Conservation (phyloP, 768 basidiomycete species). For the Dentipellis fragilis region DNA sequence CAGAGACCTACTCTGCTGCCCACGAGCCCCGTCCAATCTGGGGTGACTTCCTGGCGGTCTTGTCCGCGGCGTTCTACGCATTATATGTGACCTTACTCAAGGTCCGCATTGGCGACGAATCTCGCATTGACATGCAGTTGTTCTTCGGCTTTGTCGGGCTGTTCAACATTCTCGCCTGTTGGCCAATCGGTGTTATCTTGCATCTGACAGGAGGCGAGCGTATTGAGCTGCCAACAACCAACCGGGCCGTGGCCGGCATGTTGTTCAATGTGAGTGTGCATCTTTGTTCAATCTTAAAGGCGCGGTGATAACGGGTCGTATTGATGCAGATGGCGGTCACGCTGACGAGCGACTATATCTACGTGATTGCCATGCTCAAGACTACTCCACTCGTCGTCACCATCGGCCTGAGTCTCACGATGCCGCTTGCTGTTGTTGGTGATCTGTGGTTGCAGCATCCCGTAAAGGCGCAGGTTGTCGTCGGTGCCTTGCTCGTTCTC, state of each 20-base stretch:
- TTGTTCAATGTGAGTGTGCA: conserved; percentile 40
- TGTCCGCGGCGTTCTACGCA: conserved; percentile 85
- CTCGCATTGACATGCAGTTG: conserved; percentile 83
- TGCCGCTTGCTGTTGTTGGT: conserved; percentile 82
- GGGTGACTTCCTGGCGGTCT: conserved; percentile 76
- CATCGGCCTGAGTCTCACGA: conserved; percentile 85
- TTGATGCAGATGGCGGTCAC: conserved; percentile 68
- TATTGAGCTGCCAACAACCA: conserved; percentile 59
- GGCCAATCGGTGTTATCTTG: conserved; percentile 72
- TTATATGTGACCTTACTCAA: conserved; percentile 86
- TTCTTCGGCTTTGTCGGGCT: conserved; percentile 93
- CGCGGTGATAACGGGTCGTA: neutral
- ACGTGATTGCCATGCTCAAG: conserved; percentile 89
- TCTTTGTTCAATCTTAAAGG: neutral
- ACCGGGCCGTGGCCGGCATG: conserved; percentile 37
- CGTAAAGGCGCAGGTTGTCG: conserved; percentile 45
- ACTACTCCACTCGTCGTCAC: conserved; percentile 93
- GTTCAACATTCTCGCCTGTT: conserved; percentile 66
- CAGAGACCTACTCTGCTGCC: conserved; percentile 5
- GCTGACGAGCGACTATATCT: conserved; percentile 74
- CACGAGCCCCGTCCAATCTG: conserved; percentile 24
- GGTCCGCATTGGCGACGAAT: conserved; percentile 71
- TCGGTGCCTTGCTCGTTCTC: conserved; percentile 72
- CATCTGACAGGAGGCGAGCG: conserved; percentile 63
- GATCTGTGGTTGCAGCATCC: conserved; percentile 59